These are phyloP conservation scores for Lathyrus oleraceus DNA, from an alignment of 306 rosid genomes.

Conservation along the genomic window DNA sequence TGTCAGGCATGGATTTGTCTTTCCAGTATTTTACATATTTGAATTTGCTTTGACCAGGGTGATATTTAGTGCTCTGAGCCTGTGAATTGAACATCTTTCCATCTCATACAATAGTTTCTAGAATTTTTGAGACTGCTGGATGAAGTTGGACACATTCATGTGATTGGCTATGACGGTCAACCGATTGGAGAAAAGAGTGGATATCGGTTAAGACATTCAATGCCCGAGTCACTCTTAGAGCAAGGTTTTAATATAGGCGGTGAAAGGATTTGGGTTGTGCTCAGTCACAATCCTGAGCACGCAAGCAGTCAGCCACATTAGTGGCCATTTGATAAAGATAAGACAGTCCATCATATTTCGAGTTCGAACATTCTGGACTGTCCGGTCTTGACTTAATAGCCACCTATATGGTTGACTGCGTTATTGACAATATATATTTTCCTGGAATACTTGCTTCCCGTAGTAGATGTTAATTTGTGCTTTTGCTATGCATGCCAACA, in stretches of 20 bases:
- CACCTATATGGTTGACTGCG: too few species aligned
- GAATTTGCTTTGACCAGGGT: slow-evolving; percentile 2
- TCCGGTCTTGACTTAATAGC: too few species aligned
- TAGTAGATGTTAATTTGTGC: slow-evolving; percentile 6
- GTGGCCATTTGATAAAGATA: background rate
- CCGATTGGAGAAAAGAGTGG: too few species aligned
- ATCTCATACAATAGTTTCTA: background rate
- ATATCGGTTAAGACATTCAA: too few species aligned
- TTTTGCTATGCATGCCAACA: background rate
- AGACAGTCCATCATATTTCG: background rate
- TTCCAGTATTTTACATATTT: background rate
- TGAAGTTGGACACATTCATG: too few species aligned
- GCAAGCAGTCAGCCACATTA: background rate
- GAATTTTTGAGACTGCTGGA: background rate
- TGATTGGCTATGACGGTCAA: too few species aligned
- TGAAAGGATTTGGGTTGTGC: background rate
- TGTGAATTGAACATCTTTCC: slow-evolving; percentile 3
- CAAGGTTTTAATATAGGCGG: background rate
- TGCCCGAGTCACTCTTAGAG: too few species aligned
- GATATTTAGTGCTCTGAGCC: background rate
- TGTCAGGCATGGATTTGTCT: background rate
- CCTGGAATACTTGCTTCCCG: background rate
- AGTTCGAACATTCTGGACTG: too few species aligned
- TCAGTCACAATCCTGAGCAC: background rate
- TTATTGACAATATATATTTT: background rate